phyloP scores from a whole-genome alignment of 306 rosid genomes.

The Fragaria vesca region DNA sequence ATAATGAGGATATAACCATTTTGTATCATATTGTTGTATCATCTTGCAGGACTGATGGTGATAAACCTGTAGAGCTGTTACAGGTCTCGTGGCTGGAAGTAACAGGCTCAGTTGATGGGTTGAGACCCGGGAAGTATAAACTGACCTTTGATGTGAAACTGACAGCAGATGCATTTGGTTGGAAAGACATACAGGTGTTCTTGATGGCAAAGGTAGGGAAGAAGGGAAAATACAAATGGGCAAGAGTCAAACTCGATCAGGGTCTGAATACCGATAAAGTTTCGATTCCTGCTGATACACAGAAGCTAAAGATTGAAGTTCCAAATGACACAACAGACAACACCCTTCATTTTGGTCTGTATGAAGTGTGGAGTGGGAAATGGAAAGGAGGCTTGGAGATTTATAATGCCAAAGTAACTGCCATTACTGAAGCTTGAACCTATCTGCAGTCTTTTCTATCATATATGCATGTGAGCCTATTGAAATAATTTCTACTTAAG shows the following conservation, averaged over 20 bases:
- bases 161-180: conserved; percentile 53
- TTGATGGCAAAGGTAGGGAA: conserved; percentile 79
- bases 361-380: conserved; percentile 88
- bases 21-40: not conserved
- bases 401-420: conserved; percentile 22
- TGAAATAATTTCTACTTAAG: not conserved
- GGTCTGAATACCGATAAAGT: rapidly evolving
- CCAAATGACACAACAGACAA: rapidly evolving
- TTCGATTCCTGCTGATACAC: not conserved
- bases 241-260: not conserved
- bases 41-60: not conserved
- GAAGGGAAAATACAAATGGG: conserved; percentile 15
- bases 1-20: not conserved
- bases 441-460: not conserved
- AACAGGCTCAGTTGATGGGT: not conserved
- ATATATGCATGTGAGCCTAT: not conserved
- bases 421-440: not conserved
- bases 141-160: conserved; percentile 32
- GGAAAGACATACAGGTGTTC: conserved; percentile 43
- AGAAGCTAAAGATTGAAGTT: not conserved
- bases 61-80: conserved; percentile 21
- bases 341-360: conserved; percentile 60
- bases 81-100: conserved; percentile 91
- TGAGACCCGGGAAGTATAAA: rapidly evolving
- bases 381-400: conserved; percentile 85